These are phyloP conservation scores for Phytophthora constricta DNA, from an alignment of 352 stramenopile species.

Conservation along the genomic window DNA sequence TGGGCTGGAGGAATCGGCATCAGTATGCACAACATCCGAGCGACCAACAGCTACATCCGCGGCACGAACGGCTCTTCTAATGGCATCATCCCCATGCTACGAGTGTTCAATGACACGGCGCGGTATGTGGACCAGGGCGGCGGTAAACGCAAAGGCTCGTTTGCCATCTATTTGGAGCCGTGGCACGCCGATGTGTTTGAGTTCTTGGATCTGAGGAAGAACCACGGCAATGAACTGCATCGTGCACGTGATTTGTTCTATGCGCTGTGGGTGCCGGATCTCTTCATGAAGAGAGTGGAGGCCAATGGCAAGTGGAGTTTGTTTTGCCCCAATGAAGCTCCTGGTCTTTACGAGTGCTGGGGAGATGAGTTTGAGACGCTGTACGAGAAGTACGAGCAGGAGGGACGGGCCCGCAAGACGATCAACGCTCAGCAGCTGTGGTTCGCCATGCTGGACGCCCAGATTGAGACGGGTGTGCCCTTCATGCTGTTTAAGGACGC, in stretches of 20 bases:
- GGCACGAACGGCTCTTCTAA: conserved; percentile 99
- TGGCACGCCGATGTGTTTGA: conserved; percentile 99
- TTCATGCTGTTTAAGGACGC: conserved; percentile 99
- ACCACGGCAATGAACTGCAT: conserved; percentile 98
- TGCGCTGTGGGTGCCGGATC: conserved; percentile 98
- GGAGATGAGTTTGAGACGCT: conserved; percentile 96
- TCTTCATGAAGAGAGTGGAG: conserved; percentile 99
- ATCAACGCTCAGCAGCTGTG: conserved; percentile 98
- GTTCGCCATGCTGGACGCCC: conserved; percentile 98
- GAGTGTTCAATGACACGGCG: conserved; percentile 99
- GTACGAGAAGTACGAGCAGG: conserved; percentile 96
- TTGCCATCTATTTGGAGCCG: conserved; percentile 99
- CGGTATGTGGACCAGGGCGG: conserved; percentile 99
- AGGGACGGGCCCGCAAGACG: conserved; percentile 94
- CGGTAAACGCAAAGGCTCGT: conserved; percentile 98
- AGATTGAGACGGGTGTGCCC: conserved; percentile 99
- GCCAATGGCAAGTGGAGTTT: conserved; percentile 96
- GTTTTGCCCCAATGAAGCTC: conserved; percentile 99
- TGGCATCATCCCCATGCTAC: conserved; percentile 99
- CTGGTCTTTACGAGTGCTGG: conserved; percentile 93
- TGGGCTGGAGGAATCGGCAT: conserved; percentile 99
- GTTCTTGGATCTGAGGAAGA: conserved; percentile 99
- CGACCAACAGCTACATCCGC: conserved; percentile 97
- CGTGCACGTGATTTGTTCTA: conserved; percentile 99
- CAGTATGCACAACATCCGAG: conserved; percentile 98